Base-by-base conservation (phyloP, 2,329 filamentous ascomycete genomes). In the Ploettnerulaceae sp. region DNA sequence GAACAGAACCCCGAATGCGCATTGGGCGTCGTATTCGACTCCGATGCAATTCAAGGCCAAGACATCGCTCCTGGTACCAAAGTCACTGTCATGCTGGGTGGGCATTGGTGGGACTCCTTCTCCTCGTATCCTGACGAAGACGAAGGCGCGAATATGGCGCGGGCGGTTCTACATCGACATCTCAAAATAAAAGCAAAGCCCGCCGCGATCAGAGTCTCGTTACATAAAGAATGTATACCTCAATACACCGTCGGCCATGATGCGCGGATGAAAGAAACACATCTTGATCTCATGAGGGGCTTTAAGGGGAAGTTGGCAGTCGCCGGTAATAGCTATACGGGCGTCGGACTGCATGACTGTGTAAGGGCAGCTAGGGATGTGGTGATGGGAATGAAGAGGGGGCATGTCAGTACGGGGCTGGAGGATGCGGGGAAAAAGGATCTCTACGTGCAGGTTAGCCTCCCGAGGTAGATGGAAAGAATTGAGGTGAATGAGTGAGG, bases 21-120 rank as follows among this genome's bases (percentile, higher is more conserved):
- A 0, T 80, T 98, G 5, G 93, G 93, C 52, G 90, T 97, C 42
- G 85, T 97, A 50, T 97, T 97, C 66, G 89, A 95, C 66, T 87
- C 82, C 14, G 49, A 65, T 40, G 57, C 59, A 25, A 46, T 69
- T 22, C 53, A 62, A 45, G 76, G 74, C 14, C 73, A 77, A 57
- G 78, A 84, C 61, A 71, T 68, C 3, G 72, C 66, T 1, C 20
- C 52, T 9, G 89, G 87, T 18, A 95, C 89, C 11, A 95, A 95
- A 65, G 68, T 97, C 43, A 95, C 91, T 12, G 86, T 97, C 57
- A 95, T 98, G 81, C 72, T 98, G 47, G 93, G 93, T 49, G 93
- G 93, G 1, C 89, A 96, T 68, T 89, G 87, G 77, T 97, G 88
- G 88, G 75, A 89, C 63, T 76, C 71, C 48, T 81, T 75, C 70